Evolutionary conservation across 2,329 filamentous ascomycete genomes (phyloP), one percentile per base, ranked within the genome.

Genomic region (Zopfia rhizophila): DNA sequence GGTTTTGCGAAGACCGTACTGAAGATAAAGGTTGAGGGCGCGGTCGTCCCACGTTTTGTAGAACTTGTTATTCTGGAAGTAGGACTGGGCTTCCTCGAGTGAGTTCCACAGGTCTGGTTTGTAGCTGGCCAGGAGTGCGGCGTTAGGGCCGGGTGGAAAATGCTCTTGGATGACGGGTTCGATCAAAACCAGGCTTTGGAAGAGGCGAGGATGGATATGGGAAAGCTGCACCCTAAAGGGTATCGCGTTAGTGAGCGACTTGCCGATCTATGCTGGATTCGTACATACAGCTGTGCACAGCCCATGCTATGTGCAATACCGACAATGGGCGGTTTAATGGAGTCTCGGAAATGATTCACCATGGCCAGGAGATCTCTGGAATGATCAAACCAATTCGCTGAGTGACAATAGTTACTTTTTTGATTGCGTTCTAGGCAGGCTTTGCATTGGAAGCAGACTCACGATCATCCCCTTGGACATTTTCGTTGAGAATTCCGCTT

Each of bases 251-350:
- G 5, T 32, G 3, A 13, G 24, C 8, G n/a, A 8, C 24, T 27
- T n/a, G 24, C n/a, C 24, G 24, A 21, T 11, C 16, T 16, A 4
- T 29, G 27, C n/a, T 27, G 12, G 11, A 12, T 7, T 13, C 13
- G 30, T 5, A 47, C 52, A 29, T 41, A 60, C 50, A 60, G 37
- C 31, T 56, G 52, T 10, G 41, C 28, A 25, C 38, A 36, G 11
- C 59, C 56, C 53, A 58, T 56, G 38, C 55, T 56, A 33, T 62
- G 56, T 12, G 23, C 56, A 3, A 62, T 11, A 5, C 53, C 56
- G n/a, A 60, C 48, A 14, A 60, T 39, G 3, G 55, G 56, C 3
- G 48, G 38, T 16, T 51, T 45, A 45, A 60, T 62, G 1, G 16
- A 35, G 5, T 46, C 36, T 22, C 51, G 44, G 29, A 60, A 55